phyloP scores from a whole-genome alignment of 1,284 basidiomycete genomes.

The Ceratobasidium sp. region DNA sequence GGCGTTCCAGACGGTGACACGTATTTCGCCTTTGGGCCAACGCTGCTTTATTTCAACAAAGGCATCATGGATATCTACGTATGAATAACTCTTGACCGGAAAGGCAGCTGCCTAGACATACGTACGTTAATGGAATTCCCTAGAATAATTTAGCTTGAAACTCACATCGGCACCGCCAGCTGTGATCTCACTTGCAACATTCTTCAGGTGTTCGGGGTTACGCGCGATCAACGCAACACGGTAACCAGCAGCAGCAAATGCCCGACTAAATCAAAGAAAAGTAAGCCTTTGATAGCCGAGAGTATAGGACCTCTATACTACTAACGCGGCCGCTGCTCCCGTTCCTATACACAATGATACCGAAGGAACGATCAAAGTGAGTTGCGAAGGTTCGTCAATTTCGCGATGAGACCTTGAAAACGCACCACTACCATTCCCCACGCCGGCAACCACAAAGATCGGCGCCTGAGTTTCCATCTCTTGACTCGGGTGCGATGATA shows the following conservation, averaged over 20 bases:
- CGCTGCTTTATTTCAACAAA: slow-evolving; percentile 65
- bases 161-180: slow-evolving; percentile 66
- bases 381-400: not conserved
- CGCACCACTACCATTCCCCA: slow-evolving; percentile 61
- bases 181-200: slow-evolving; percentile 66
- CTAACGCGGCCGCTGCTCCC: slow-evolving; percentile 71
- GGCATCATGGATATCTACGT: slow-evolving; percentile 62
- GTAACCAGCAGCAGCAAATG: slow-evolving; percentile 60
- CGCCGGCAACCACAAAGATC: slow-evolving; percentile 64
- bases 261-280: slow-evolving; percentile 60
- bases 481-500: slow-evolving; percentile 3
- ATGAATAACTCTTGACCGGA: slow-evolving; percentile 66
- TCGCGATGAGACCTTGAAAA: slow-evolving; percentile 3
- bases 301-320: slow-evolving; percentile 27
- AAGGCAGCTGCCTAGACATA: slow-evolving; percentile 67
- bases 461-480: slow-evolving; percentile 49
- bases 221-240: slow-evolving; percentile 74
- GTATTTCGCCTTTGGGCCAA: slow-evolving; percentile 65
- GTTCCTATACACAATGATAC: slow-evolving; percentile 58
- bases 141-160: not conserved
- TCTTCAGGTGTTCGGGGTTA: slow-evolving; percentile 63
- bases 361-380: not conserved
- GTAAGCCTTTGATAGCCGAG: not conserved
- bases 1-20: slow-evolving; percentile 74
- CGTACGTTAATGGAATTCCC: not conserved